These are phyloP conservation scores for Boletus sp. DNA, from an alignment of 768 basidiomycete species.

Conservation along the genomic window DNA sequence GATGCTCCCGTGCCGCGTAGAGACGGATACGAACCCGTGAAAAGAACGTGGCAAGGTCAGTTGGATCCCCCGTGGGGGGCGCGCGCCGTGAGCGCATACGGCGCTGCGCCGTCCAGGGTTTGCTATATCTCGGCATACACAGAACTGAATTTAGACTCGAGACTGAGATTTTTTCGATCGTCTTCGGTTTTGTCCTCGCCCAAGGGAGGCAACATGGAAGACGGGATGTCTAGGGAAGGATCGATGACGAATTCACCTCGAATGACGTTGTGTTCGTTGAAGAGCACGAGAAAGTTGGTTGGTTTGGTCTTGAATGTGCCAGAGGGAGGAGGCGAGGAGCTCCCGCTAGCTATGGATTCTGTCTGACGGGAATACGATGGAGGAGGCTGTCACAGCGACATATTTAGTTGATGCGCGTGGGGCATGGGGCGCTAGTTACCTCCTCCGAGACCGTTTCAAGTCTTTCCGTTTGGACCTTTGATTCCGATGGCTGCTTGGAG, in stretches of 20 bases:
- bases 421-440: not conserved
- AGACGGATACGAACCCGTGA: conserved; percentile 16
- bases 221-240: conserved; percentile 40
- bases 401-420: not conserved
- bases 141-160: conserved; percentile 34
- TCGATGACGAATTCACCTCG: conserved; percentile 42
- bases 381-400: conserved; percentile 16
- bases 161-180: conserved; percentile 39
- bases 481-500: not conserved
- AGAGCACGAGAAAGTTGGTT: conserved; percentile 24
- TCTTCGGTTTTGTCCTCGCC: conserved; percentile 34
- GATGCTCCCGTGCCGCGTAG: conserved; percentile 19
- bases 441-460: not conserved
- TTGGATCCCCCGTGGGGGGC: conserved; percentile 14
- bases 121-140: conserved; percentile 42
- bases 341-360: not conserved
- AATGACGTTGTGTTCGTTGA: conserved; percentile 5
- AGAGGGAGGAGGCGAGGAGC: not conserved
- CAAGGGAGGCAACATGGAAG: conserved; percentile 39
- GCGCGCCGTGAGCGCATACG: conserved; percentile 16
- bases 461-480: not conserved
- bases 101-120: conserved; percentile 7
- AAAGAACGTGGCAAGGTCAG: conserved; percentile 23
- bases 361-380: conserved; percentile 19
- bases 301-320: conserved; percentile 25